phyloP scores from a whole-genome alignment of 768 basidiomycete species.

The Clitopilus passeckerianus region DNA sequence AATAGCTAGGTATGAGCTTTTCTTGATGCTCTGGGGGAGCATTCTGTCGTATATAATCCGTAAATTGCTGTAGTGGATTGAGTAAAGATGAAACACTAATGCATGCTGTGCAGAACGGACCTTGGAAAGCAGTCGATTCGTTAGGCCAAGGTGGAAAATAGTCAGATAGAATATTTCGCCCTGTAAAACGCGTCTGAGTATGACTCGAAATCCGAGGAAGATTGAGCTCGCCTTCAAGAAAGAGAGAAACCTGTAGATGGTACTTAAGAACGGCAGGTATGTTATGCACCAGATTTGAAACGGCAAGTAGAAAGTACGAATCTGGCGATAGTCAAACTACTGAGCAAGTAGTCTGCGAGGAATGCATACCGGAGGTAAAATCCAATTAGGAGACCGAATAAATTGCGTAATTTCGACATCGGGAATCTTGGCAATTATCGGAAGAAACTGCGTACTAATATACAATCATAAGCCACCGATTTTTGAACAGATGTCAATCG shows the following conservation, averaged over 20 bases:
- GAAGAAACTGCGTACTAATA: conserved; percentile 45
- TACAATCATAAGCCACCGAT: neutral
- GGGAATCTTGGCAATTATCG: conserved; percentile 35
- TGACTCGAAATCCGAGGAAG: neutral
- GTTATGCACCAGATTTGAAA: conserved; percentile 35
- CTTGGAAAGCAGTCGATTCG: conserved; percentile 6
- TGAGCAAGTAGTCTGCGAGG: neutral
- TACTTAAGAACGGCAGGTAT: conserved; percentile 32
- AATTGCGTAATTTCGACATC: conserved; percentile 41
- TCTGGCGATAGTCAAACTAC: conserved; percentile 6
- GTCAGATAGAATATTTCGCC: conserved; percentile 5
- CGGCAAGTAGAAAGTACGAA: conserved; percentile 20
- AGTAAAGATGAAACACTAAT: neutral
- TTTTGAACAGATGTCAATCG: conserved; percentile 7
- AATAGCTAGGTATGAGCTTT: conserved; percentile 41
- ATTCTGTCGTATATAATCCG: conserved; percentile 28
- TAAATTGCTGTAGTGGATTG: neutral
- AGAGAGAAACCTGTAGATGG: conserved; percentile 16
- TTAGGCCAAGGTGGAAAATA: conserved; percentile 8
- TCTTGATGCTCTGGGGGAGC: conserved; percentile 43
- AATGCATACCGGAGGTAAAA: conserved; percentile 35
- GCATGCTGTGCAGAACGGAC: neutral
- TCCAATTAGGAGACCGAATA: conserved; percentile 45
- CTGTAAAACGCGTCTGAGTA: neutral
- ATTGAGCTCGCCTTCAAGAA: conserved; percentile 11